Evolutionary conservation across 2,329 filamentous ascomycete genomes (phyloP).

Genomic region (Fusarium redolens): DNA sequence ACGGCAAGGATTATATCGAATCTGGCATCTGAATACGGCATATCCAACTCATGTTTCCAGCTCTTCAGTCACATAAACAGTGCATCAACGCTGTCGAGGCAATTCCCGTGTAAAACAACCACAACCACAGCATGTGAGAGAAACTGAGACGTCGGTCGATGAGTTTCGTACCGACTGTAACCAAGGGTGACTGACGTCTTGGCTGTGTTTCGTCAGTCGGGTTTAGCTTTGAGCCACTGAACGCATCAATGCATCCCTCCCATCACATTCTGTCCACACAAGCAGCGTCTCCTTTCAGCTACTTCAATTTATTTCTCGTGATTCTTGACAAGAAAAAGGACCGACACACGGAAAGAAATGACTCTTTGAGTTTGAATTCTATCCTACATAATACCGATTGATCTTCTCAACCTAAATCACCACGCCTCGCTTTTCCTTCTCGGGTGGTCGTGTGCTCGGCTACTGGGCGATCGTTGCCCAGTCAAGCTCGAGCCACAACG

Average conservation of each 20-base stretch:
- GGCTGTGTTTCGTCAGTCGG: slow-evolving; percentile 30
- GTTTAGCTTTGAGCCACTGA: slow-evolving; percentile 42
- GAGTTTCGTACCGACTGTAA: slow-evolving; percentile 1
- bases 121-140: slow-evolving; percentile 22
- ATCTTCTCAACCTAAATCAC: slow-evolving; percentile 2
- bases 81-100: background rate
- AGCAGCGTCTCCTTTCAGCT: background rate
- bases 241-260: slow-evolving; percentile 32
- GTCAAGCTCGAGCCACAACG: slow-evolving; percentile 27
- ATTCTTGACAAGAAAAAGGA: background rate
- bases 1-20: slow-evolving; percentile 1
- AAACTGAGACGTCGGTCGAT: slow-evolving; percentile 22
- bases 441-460: slow-evolving; percentile 8
- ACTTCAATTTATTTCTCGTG: background rate
- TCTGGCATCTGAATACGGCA: slow-evolving; percentile 1
- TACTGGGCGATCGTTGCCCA: slow-evolving; percentile 30
- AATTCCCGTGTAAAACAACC: slow-evolving; percentile 18
- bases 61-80: background rate
- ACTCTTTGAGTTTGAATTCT: background rate
- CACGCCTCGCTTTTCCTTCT: slow-evolving; percentile 19
- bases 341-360: background rate
- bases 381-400: slow-evolving; percentile 6
- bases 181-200: slow-evolving; percentile 39
- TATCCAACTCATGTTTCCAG: background rate
- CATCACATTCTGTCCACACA: background rate